Conservation (phyloP, 768 basidiomycete species). For the Cubamyces lactineus region DNA sequence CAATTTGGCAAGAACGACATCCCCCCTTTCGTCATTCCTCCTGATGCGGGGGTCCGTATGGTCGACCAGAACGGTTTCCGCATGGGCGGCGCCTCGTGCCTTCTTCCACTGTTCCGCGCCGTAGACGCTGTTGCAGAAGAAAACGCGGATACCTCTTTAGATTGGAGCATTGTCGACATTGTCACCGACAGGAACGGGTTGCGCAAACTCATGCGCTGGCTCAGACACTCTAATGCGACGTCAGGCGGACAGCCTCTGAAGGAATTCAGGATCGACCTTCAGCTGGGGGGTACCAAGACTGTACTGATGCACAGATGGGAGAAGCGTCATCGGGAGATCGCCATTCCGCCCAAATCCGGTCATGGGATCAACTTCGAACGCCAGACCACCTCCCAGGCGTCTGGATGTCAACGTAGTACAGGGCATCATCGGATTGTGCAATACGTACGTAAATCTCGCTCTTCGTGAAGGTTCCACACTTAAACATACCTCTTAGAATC, state of each 20-base stretch:
- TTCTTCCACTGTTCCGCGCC: slow-evolving; percentile 63
- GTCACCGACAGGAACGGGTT: slow-evolving; percentile 70
- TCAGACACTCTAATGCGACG: slow-evolving; percentile 25
- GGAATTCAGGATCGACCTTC: slow-evolving; percentile 70
- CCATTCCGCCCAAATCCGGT: slow-evolving; percentile 34
- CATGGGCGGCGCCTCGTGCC: slow-evolving; percentile 37
- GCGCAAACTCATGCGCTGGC: slow-evolving; percentile 65
- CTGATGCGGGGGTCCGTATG: slow-evolving; percentile 53
- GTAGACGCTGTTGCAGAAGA: slow-evolving; percentile 45
- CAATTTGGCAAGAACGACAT: slow-evolving; percentile 52
- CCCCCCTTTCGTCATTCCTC: slow-evolving; percentile 57
- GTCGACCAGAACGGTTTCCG: slow-evolving; percentile 62
- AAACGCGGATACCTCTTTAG: slow-evolving; percentile 33
- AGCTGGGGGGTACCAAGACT: slow-evolving; percentile 61
- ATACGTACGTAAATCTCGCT: slow-evolving; percentile 25
- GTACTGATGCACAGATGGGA: slow-evolving; percentile 66
- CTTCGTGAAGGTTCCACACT: not conserved
- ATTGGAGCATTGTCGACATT: slow-evolving; percentile 45
- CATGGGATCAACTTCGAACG: slow-evolving; percentile 66
- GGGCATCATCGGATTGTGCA: slow-evolving; percentile 32
- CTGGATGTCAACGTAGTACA: slow-evolving; percentile 22
- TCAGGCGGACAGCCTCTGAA: slow-evolving; percentile 31
- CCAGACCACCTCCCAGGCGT: slow-evolving; percentile 22
- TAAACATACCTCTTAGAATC: slow-evolving; percentile 15
- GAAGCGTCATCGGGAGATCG: slow-evolving; percentile 37